A percentile compares a stretch with the other conserved stretches of the same genome.
Conservation (phyloP, 2,329 filamentous ascomycete species). For the Lachnellula subtilissima region DNA sequence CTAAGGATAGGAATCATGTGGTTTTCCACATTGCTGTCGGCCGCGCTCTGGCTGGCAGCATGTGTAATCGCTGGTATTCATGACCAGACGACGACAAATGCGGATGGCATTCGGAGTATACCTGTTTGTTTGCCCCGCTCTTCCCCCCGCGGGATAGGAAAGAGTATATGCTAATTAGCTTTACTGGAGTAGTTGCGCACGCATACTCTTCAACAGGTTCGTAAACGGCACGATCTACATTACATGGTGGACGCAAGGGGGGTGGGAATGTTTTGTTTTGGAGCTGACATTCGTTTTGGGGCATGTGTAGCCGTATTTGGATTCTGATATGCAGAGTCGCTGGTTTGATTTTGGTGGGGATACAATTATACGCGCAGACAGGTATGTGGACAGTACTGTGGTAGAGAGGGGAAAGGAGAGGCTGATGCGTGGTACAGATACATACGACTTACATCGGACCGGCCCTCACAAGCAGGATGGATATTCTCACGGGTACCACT, state of each 20-base stretch:
- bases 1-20: constrained; percentile 20
- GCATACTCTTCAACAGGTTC: constrained; percentile 74
- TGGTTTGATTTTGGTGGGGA: constrained; percentile 99
- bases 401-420: not conserved
- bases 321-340: constrained; percentile 95
- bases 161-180: constrained; percentile 19
- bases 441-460: constrained; percentile 86
- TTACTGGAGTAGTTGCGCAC: constrained; percentile 63
- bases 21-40: constrained; percentile 25
- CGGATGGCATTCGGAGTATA: constrained; percentile 55
- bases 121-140: constrained; percentile 44
- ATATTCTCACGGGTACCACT: constrained; percentile 89
- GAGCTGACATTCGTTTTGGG: not conserved
- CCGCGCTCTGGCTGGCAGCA: constrained; percentile 31
- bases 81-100: constrained; percentile 32
- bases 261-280: no score
- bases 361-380: constrained; percentile 72
- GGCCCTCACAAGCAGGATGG: constrained; percentile 86
- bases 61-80: constrained; percentile 32
- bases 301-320: constrained; percentile 76
- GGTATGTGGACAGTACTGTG: constrained; percentile 43
- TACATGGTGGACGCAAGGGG: not conserved
- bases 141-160: not conserved
- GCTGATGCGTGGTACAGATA: constrained; percentile 54
- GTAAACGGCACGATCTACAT: constrained; percentile 28